Conservation (phyloP, 2,329 filamentous ascomycete genomes). For the Verticillium klebahnii region DNA sequence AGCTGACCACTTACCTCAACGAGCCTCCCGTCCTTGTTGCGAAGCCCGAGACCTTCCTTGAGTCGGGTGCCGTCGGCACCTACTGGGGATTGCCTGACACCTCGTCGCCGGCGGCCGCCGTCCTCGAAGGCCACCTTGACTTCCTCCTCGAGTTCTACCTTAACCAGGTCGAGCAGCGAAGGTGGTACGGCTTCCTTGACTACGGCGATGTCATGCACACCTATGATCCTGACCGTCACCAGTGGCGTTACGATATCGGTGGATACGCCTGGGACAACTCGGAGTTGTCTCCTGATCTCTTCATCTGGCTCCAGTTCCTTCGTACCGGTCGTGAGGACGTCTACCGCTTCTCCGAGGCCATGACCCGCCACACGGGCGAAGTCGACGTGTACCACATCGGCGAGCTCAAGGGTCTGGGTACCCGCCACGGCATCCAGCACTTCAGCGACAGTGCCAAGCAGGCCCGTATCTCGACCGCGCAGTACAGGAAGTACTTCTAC, state of each 20-base stretch:
- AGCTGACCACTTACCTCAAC: conserved; percentile 39
- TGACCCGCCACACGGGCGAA: conserved; percentile 55
- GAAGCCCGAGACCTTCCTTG: conserved; percentile 40
- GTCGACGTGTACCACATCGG: conserved; percentile 60
- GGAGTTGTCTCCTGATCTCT: conserved; percentile 58
- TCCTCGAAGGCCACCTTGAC: conserved; percentile 48
- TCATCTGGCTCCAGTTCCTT: conserved; percentile 60
- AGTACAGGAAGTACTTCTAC: conserved; percentile 53
- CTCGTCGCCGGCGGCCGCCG: conserved; percentile 16
- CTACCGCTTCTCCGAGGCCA: conserved; percentile 54
- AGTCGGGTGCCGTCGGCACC: conserved; percentile 47
- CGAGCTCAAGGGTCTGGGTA: conserved; percentile 54
- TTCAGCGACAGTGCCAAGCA: conserved; percentile 59
- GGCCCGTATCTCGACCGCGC: conserved; percentile 53
- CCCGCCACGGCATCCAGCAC: conserved; percentile 59
- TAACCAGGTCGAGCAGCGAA: conserved; percentile 48
- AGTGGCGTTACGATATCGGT: conserved; percentile 59
- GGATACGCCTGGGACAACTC: conserved; percentile 64
- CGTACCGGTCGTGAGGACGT: conserved; percentile 53
- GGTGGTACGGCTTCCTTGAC: conserved; percentile 62
- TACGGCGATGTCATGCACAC: conserved; percentile 60
- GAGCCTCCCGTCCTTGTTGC: conserved; percentile 48
- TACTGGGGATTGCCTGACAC: conserved; percentile 46
- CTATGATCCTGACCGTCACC: conserved; percentile 49
- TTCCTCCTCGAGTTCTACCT: conserved; percentile 54